Base-by-base conservation (phyloP, 306 rosid species). In the Medicago lupulina region DNA sequence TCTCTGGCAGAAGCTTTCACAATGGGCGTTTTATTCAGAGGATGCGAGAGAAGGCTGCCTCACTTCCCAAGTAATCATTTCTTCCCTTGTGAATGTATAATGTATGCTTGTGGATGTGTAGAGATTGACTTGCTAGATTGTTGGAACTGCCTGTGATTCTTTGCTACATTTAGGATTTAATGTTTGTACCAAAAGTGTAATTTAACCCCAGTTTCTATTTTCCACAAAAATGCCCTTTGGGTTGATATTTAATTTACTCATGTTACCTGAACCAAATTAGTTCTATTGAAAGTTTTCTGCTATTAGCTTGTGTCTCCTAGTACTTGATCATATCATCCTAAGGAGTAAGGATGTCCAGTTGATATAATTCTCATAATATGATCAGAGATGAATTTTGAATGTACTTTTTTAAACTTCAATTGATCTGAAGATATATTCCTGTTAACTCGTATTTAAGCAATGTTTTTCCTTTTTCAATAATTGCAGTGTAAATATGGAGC, bases 1-100 rank as follows among this genome's bases (percentile, higher is more conserved):
- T 95, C 75, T 74, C 97, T 13, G 99, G 99, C 2, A 88, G 99
- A 81, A 92, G 99, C 91, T 95, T 95, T 73, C 99, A 95, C 82
- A 95, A 95, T 75, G 99, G 99, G 2, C 99, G 99, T 75, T 95
- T 95, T 85, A 92, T 95, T 81, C 97, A 89, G 81, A 88, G 93
- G 87, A 92, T 95, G 99, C 83, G 99, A 38, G 87, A 89, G 81
- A 95, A 95, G 74, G 93, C 97, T 71, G 90, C 92, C 28, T 49
- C 96, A 47, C 91, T 95, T 78, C 87, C 98, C 70, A 95, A 87
- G 99, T 95, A 92, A 51, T 23, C 28, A 18, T 74, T 77, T 72
- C 34, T 72, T 78, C 49, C 67, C 70, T 78, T 72, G 21, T 72
- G 21, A 41, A 53, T 83, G 5, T 75, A 28, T 67, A 67, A 34